Base-by-base conservation (phyloP, 345 rosid genomes). In the Excoecaria agallocha region DNA sequence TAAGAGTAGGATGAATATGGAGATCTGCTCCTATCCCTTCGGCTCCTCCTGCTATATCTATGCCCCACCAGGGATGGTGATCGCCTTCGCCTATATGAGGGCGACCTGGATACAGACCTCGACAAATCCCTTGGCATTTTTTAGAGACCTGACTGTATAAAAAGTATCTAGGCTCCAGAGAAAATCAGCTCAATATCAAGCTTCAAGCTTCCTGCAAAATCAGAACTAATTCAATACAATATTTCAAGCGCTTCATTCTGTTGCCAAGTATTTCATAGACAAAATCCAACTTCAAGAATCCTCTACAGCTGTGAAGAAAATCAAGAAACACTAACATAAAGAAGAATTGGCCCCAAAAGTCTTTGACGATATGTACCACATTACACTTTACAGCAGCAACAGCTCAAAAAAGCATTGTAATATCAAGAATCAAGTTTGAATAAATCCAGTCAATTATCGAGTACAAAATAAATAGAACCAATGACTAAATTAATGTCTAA, bases 41-140 rank as follows among this genome's bases (percentile, higher is more conserved):
- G 84, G 71, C 88, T 89, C 82, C 91, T 88, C 83, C 91, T 82
- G 83, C 89, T 88, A 83, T 88, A 85, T 82, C 90, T 87, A 78
- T 83, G 81, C 68, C 85, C 89, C 77, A 84, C 78, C 17, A 93
- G 96, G 66, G 94, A 91, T 37, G 95, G 96, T 3, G 96, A 89
- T 73, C 76, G 86, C 78, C 87, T 85, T 71, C 96, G 80, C 74
- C 92, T 83, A 76, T 88, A 89, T 3, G 88, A 81, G 50, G 96
- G 93, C n/a, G 96, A 89, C 39, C 95, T 89, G 57, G 96, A 90
- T 5, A 84, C 85, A 8, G 77, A 76, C 11, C 70, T n/a, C 16
- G 93, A 93, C 83, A 92, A 82, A 54, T 90, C 94, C 63, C 92
- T 85, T 67, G 94, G 94, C 98, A 94, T 94, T 82, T 85, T 77